Evolutionary conservation across 2,329 filamentous ascomycete genomes (phyloP).

Genomic region (Pseudogymnoascus sp.): DNA sequence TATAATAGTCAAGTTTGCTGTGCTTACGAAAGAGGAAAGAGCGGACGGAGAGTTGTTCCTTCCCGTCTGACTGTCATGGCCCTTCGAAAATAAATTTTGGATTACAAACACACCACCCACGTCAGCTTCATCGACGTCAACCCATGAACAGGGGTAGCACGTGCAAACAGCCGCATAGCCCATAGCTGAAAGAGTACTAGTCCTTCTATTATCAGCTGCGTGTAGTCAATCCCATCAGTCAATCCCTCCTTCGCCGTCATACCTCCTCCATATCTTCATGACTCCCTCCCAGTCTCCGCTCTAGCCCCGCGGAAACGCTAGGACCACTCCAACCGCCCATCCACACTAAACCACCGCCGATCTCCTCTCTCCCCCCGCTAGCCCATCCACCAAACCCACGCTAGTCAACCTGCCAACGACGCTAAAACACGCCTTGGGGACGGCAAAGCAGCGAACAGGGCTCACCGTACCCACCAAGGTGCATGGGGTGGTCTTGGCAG

Average conservation of each 20-base stretch:
- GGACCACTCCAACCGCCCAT: background rate
- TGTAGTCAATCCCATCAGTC: background rate
- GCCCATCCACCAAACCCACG: background rate
- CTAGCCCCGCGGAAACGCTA: background rate
- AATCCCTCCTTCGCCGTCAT: background rate
- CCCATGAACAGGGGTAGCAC: background rate
- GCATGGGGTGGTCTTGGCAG: background rate
- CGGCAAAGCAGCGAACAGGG: background rate
- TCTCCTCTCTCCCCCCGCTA: background rate
- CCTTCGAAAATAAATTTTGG: background rate
- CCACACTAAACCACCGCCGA: background rate
- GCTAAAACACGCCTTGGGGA: conserved; percentile 4
- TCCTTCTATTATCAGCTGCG: too few species aligned
- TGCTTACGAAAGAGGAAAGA: background rate
- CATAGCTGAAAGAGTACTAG: background rate
- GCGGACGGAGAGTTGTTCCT: background rate
- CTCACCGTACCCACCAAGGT: background rate
- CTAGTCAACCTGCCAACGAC: background rate
- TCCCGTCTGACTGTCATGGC: background rate
- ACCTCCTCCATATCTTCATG: too few species aligned
- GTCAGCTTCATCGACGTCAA: background rate
- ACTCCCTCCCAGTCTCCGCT: background rate
- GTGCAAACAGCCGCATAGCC: background rate
- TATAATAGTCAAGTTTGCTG: background rate
- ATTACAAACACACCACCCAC: background rate